Conservation (phyloP, 352 stramenopile genomes). For the Thalassiosira mediterranea region DNA sequence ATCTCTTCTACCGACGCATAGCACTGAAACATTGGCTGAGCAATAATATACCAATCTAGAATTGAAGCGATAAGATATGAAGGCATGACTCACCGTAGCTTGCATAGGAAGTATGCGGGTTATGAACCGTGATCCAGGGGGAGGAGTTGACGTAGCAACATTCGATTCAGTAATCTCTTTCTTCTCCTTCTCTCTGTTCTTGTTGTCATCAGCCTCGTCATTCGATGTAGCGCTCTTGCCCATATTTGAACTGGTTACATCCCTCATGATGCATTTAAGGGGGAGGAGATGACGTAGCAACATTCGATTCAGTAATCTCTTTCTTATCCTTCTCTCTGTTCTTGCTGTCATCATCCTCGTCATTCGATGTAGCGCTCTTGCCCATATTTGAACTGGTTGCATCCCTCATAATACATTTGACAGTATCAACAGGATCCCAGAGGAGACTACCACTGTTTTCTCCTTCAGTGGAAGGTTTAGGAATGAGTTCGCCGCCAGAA, state of each 20-base stretch:
- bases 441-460: too few species aligned
- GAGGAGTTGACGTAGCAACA: conserved; percentile 9
- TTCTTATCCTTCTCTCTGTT: too few species aligned
- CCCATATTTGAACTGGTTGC: too few species aligned
- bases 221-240: conserved; percentile 4
- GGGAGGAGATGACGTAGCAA: conserved; percentile 15
- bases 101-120: conserved; percentile 80
- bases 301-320: too few species aligned
- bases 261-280: conserved; percentile 55
- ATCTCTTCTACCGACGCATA: conserved; percentile 74
- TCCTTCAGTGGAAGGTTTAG: not conserved
- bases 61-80: not conserved
- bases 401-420: conserved; percentile 60
- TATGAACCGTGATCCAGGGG: conserved; percentile 66
- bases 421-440: conserved; percentile 72
- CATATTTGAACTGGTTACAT: too few species aligned
- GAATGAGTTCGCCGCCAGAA: not conserved
- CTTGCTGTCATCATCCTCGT: too few species aligned
- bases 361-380: conserved; percentile 7
- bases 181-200: too few species aligned
- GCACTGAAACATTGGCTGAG: conserved; percentile 33
- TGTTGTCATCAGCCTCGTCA: too few species aligned
- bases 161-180: too few species aligned
- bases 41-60: not conserved
- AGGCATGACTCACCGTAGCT: conserved; percentile 51